phyloP scores from a whole-genome alignment of 306 rosid species.

The Quercus cerris region DNA sequence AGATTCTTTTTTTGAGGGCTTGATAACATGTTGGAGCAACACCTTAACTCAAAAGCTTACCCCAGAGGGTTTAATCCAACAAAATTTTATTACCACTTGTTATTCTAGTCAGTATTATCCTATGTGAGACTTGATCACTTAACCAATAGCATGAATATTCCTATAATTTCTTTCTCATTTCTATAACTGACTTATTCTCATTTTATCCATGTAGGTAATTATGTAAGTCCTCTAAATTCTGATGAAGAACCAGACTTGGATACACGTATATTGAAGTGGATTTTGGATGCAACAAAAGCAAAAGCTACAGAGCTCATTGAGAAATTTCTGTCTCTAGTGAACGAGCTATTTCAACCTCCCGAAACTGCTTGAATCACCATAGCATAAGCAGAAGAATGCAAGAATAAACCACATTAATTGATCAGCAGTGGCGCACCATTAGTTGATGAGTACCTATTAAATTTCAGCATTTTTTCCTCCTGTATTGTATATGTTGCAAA shows the following conservation, averaged over 20 bases:
- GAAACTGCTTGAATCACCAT: conserved; percentile 10
- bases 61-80: not conserved
- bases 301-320: conserved; percentile 46
- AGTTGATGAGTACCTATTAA: not conserved
- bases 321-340: conserved; percentile 49
- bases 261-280: conserved; percentile 38
- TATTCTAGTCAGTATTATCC: not conserved
- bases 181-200: not conserved
- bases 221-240: conserved; percentile 26
- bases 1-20: not conserved
- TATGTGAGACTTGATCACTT: not conserved
- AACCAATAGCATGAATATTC: not conserved
- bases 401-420: not conserved
- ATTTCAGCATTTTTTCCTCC: no score
- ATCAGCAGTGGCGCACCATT: not conserved
- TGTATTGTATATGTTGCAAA: not conserved
- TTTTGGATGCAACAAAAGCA: conserved; percentile 42
- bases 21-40: not conserved
- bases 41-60: not conserved
- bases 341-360: conserved; percentile 38
- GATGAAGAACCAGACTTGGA: conserved; percentile 33
- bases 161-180: not conserved
- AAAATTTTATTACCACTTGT: not conserved
- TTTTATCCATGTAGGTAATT: conserved; percentile 21
- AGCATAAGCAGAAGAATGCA: not conserved